Base-by-base conservation (phyloP, 1,284 basidiomycete genomes). In the Hymenochaete sp. region DNA sequence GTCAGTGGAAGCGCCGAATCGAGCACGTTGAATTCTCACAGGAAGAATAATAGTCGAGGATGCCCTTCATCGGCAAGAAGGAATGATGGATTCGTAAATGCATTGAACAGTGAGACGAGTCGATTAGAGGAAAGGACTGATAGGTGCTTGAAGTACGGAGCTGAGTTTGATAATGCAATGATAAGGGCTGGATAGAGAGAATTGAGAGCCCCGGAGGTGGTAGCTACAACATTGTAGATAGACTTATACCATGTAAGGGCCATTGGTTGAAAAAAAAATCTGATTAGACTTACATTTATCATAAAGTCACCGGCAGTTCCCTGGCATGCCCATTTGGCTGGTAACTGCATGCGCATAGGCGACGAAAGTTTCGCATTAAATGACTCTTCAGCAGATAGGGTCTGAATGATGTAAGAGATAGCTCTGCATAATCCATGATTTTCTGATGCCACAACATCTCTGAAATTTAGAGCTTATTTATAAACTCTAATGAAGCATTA, bases 41-140 rank as follows among this genome's bases (percentile, higher is more conserved):
- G 79, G 64, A 95, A 95, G 64, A 88, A 97, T 24, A 96, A 70
- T 19, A 97, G 66, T 41, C 93, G 69, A 2, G 95, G 95, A 60
- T 98, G 88, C 4, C 91, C 89, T 63, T 97, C 93, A 53, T 97
- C 93, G 0, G 89, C 82, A 22, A 98, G 68, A 29, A 98, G 67
- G 63, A 97, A 98, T 5, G 79, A 67, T 0, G 95, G 89, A 49
- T 83, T 86, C 0, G 90, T 82, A 59, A 98, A 95, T 0, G 92
- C 87, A 28, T 77, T 80, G 63, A 97, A 88, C 5, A 98, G 73
- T 58, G 93, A 89, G 26, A 93, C 62, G 5, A 98, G 71, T 7
- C 88, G 75, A 2, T 84, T 83, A 2, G 92, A 86, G 3, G 91
- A 79, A 25, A 81, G 79, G 18, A 92, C 79, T 32, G 81, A 82